These are phyloP conservation scores for Solanum bulbocastanum DNA, from an alignment of 257 asterid genomes.

Conservation along the genomic window DNA sequence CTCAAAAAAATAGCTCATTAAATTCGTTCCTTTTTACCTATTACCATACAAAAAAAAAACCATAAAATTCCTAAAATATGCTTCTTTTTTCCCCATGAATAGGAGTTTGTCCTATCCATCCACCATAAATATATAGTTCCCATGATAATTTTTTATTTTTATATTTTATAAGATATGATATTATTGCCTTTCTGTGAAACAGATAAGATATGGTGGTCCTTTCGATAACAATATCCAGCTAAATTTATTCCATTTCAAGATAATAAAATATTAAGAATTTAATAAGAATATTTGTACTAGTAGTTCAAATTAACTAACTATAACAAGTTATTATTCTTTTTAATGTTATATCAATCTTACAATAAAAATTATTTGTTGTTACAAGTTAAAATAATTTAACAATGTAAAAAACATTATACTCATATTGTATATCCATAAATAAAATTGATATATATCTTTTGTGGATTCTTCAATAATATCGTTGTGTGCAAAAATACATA, in stretches of 20 bases:
- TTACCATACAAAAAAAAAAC: neutral
- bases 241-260: neutral
- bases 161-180: neutral
- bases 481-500: neutral
- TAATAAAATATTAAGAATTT: neutral
- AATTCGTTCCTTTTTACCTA: neutral
- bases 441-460: neutral
- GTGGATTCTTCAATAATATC: neutral
- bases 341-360: neutral
- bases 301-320: neutral
- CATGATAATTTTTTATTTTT: neutral
- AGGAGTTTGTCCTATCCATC: neutral
- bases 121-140: neutral
- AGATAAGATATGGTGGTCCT: neutral
- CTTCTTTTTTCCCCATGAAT: neutral
- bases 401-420: neutral
- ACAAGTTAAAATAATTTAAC: neutral
- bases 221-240: neutral
- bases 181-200: neutral
- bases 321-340: neutral
- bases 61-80: neutral
- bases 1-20: neutral
- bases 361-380: fast-evolving
- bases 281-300: neutral
- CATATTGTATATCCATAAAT: neutral